Evolutionary conservation across 2,329 filamentous ascomycete genomes (phyloP), one percentile per base, ranked within the genome.

Genomic region (Diaporthe citri): DNA sequence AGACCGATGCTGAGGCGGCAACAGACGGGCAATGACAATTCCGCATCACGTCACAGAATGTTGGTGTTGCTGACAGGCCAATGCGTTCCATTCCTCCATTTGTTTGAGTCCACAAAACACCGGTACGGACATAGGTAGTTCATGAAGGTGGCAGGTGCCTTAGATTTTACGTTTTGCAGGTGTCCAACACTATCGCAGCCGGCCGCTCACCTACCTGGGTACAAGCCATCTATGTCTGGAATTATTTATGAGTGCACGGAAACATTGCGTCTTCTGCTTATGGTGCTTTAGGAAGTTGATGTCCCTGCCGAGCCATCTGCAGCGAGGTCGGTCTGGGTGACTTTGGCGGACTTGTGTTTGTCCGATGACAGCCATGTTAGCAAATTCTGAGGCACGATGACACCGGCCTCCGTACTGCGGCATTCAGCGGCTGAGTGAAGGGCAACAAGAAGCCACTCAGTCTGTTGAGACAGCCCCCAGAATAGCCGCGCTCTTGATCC

Each of bases 1-100:
- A 51, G n/a, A 22, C 28, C 51, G 46, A 28, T 12, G 15, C 46
- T 62, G 31, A 55, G 59, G 64, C 57, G 57, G 55, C 46, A 72
- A 39, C 69, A 48, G 28, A 76, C 67, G 72, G 72, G 51, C 72
- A 60, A 71, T 76, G 34, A 71, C 74, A 74, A 71, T 69, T 71
- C 74, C 74, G 66, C 43, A 64, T 70, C 43, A 62, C 43, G 60
- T 67, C 59, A 72, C 41, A 55, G 6, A 31, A 36, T 43, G 2
- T 13, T 66, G 59, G 57, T 72, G 70, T 72, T 64, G 57, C 31
- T 48, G 34, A 31, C 20, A 51, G 17, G 41, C 39, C 13, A 39
- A 39, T 3, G 31, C 13, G 2, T 25, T 48, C 1, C n/a, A 41
- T 22, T 52, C 6, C 7, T 9, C 3, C 2, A 20, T 1, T 3